Conservation (phyloP, 805 yeast genomes). For the Candida germanica region DNA sequence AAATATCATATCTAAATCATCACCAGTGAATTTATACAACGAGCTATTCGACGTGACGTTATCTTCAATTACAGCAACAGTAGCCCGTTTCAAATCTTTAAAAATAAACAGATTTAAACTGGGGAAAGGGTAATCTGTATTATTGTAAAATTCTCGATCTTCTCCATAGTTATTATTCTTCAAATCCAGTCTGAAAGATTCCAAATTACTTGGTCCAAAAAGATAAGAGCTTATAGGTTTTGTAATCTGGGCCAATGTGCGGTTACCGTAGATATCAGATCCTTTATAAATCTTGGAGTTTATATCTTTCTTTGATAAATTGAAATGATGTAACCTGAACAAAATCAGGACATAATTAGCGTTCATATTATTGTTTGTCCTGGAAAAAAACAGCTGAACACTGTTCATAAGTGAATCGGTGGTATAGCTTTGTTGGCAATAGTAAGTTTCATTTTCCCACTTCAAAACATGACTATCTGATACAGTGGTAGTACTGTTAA, state of each 20-base stretch:
- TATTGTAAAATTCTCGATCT: slow-evolving; percentile 19
- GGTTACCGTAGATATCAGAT: slow-evolving; percentile 22
- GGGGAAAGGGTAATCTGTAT: slow-evolving; percentile 22
- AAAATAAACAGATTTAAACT: slow-evolving; percentile 25
- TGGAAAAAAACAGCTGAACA: slow-evolving; percentile 17
- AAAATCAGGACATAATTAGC: slow-evolving; percentile 33
- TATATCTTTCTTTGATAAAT: slow-evolving; percentile 4
- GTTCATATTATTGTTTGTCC: slow-evolving; percentile 31
- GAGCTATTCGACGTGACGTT: slow-evolving; percentile 15
- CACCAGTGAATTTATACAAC: slow-evolving; percentile 20
- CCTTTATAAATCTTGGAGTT: slow-evolving; percentile 7
- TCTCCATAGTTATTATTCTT: not conserved
- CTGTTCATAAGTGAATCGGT: slow-evolving; percentile 19
- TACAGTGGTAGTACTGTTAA: slow-evolving; percentile 18
- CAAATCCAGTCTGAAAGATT: slow-evolving; percentile 5
- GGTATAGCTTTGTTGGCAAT: slow-evolving; percentile 29
- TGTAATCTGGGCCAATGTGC: slow-evolving; percentile 26
- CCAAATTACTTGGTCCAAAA: slow-evolving; percentile 28
- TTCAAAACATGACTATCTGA: slow-evolving; percentile 11
- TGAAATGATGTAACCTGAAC: slow-evolving; percentile 7
- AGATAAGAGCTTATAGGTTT: slow-evolving; percentile 16
- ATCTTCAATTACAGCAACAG: slow-evolving; percentile 24
- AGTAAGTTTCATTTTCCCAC: slow-evolving; percentile 27
- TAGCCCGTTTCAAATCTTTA: slow-evolving; percentile 23
- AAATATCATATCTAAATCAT: slow-evolving; percentile 18